These are phyloP conservation scores for Hypomyces rosellus DNA, from an alignment of 2,329 filamentous ascomycete genomes.

Conservation along the genomic window DNA sequence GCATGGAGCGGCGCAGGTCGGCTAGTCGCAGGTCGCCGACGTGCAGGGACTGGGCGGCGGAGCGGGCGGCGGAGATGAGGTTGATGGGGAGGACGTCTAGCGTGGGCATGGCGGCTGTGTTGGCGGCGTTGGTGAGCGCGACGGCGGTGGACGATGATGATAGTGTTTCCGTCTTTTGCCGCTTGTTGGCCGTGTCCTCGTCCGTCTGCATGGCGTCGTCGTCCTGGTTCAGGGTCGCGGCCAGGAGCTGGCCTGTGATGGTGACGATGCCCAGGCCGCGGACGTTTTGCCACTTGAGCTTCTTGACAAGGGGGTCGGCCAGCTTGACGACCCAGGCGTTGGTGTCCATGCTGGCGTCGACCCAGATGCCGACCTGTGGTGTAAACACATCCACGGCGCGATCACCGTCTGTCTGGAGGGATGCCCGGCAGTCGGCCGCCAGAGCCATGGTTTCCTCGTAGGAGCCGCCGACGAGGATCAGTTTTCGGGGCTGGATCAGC, in stretches of 20 bases:
- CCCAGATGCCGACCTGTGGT: slow-evolving; percentile 62
- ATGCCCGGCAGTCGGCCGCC: slow-evolving; percentile 70
- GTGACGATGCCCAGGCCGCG: slow-evolving; percentile 85
- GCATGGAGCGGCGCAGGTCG: slow-evolving; percentile 79
- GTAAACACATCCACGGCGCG: slow-evolving; percentile 69
- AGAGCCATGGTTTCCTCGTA: slow-evolving; percentile 71
- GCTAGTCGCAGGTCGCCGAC: slow-evolving; percentile 89
- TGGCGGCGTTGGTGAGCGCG: slow-evolving; percentile 16
- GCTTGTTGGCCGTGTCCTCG: slow-evolving; percentile 42
- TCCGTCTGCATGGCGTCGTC: slow-evolving; percentile 43
- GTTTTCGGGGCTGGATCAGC: slow-evolving; percentile 85
- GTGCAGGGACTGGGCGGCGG: slow-evolving; percentile 80
- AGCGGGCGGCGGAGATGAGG: slow-evolving; percentile 65
- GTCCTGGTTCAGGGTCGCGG: slow-evolving; percentile 27
- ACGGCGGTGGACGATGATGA: slow-evolving; percentile 20
- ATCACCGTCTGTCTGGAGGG: slow-evolving; percentile 47
- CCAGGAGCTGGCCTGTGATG: slow-evolving; percentile 65
- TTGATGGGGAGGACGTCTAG: slow-evolving; percentile 50
- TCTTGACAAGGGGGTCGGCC: slow-evolving; percentile 75
- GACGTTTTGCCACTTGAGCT: slow-evolving; percentile 91
- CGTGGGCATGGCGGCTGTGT: slow-evolving; percentile 35
- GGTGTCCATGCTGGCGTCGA: slow-evolving; percentile 94
- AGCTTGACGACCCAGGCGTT: slow-evolving; percentile 96
- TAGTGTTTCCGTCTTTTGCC: slow-evolving; percentile 38
- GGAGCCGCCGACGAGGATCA: slow-evolving; percentile 83